Evolutionary conservation across 164 flowering plant species (phyloP).

Genomic region (Amborella trichopoda): DNA sequence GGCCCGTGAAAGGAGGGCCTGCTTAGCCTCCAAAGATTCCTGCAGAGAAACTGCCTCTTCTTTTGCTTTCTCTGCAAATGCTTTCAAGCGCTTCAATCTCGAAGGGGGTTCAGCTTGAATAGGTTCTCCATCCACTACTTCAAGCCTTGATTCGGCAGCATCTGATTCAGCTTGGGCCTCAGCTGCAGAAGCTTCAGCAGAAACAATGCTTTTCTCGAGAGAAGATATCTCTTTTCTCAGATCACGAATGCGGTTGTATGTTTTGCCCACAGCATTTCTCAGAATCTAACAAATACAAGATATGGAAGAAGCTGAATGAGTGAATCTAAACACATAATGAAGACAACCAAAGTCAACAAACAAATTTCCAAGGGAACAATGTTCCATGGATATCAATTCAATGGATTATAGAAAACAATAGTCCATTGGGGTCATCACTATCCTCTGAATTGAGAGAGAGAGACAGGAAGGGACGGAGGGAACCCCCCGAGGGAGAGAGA

Average conservation of each 20-base stretch:
- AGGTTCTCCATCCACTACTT: constrained; percentile 86
- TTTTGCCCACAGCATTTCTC: constrained; percentile 76
- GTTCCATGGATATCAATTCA: too few species aligned
- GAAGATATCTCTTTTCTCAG: constrained; percentile 74
- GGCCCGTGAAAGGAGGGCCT: constrained; percentile 84
- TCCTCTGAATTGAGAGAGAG: too few species aligned
- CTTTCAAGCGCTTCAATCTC: constrained; percentile 69
- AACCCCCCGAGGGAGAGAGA: too few species aligned
- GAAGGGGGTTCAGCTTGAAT: constrained; percentile 80
- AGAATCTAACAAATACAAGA: constrained; percentile 41
- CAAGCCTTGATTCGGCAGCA: constrained; percentile 68
- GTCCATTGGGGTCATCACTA: too few species aligned
- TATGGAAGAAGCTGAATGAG: too few species aligned
- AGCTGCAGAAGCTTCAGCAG: constrained; percentile 49
- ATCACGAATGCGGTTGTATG: constrained; percentile 80
- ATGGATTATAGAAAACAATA: too few species aligned
- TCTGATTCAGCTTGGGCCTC: constrained; percentile 66
- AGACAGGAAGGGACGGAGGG: too few species aligned
- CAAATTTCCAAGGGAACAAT: too few species aligned
- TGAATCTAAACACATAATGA: too few species aligned
- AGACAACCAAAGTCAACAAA: too few species aligned
- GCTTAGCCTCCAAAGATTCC: constrained; percentile 83
- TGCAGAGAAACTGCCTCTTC: constrained; percentile 54
- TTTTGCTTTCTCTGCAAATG: constrained; percentile 45
- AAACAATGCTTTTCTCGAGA: constrained; percentile 34